phyloP scores from a whole-genome alignment of 148 eudicot species.

The Simmondsia chinensis region DNA sequence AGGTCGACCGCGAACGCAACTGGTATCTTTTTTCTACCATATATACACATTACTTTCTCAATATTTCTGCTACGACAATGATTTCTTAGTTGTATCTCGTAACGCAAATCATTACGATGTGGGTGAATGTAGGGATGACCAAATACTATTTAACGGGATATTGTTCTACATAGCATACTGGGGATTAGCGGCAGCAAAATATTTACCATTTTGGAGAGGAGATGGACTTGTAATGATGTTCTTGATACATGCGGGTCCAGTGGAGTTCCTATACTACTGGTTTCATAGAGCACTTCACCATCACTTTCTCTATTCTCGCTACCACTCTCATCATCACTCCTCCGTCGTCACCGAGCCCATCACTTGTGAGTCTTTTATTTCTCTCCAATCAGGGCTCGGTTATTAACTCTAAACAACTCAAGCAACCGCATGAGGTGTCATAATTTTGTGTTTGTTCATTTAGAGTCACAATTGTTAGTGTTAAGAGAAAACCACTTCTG shows the following conservation, averaged over 20 bases:
- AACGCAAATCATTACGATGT: background rate
- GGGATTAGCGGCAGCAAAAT: slow-evolving; percentile 6
- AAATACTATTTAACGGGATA: slow-evolving; percentile 40
- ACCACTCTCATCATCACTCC: slow-evolving; percentile 60
- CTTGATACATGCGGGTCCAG: slow-evolving; percentile 38
- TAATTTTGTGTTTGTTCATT: no score
- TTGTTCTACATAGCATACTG: slow-evolving; percentile 22
- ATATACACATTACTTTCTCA: background rate
- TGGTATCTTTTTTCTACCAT: slow-evolving; percentile 24
- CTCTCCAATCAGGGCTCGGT: no score
- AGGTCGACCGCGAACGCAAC: slow-evolving; percentile 55
- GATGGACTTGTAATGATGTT: slow-evolving; percentile 31
- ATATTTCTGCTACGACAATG: background rate
- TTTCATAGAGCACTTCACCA: slow-evolving; percentile 63
- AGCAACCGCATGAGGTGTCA: no score
- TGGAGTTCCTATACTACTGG: slow-evolving; percentile 60
- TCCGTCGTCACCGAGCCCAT: slow-evolving; percentile 57
- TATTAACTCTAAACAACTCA: no score
- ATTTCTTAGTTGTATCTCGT: background rate
- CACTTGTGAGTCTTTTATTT: slow-evolving; percentile 25
- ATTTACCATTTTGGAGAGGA: slow-evolving; percentile 49
- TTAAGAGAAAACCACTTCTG: no score
- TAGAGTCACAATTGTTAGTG: no score
- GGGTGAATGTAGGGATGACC: slow-evolving; percentile 53
- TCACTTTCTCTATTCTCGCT: slow-evolving; percentile 52